phyloP scores from a whole-genome alignment of 148 eudicot species.

The Euryodendron excelsum region DNA sequence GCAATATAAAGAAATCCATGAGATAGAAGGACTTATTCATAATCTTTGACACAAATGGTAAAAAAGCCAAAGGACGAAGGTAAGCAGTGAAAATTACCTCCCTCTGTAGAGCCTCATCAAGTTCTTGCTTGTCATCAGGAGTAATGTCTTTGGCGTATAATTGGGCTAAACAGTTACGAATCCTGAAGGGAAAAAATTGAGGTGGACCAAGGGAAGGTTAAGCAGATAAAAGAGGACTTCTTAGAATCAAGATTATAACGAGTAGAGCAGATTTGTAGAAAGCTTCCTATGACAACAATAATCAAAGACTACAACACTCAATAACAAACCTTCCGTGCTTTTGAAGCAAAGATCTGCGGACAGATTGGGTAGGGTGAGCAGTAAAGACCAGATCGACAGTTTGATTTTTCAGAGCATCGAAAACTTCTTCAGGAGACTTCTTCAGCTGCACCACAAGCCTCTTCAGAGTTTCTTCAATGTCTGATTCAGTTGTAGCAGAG shows the following conservation, averaged over 20 bases:
- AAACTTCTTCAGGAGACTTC: conserved; percentile 88
- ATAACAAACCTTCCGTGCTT: conserved; percentile 85
- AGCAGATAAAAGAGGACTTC: not conserved
- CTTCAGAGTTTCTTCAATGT: conserved; percentile 87
- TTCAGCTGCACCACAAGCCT: conserved; percentile 75
- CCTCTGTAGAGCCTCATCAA: conserved; percentile 94
- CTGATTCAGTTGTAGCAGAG: conserved; percentile 89
- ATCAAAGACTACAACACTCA: not conserved
- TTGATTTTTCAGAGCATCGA: conserved; percentile 92
- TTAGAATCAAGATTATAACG: not conserved
- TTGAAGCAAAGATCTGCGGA: conserved; percentile 93
- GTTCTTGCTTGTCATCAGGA: conserved; percentile 95
- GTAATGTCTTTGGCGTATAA: conserved; percentile 86
- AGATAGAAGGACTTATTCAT: not conserved
- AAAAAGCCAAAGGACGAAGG: not conserved
- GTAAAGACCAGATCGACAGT: conserved; percentile 92
- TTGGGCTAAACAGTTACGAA: conserved; percentile 80
- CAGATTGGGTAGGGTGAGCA: conserved; percentile 96
- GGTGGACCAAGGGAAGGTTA: not conserved
- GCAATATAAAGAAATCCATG: not conserved
- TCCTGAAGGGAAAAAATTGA: conserved; percentile 39
- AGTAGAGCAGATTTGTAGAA: not conserved
- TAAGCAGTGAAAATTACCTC: conserved; percentile 50
- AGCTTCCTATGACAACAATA: conserved; percentile 3
- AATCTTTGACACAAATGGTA: not conserved